phyloP scores from a whole-genome alignment of 805 yeast species.

The Candida awuae region DNA sequence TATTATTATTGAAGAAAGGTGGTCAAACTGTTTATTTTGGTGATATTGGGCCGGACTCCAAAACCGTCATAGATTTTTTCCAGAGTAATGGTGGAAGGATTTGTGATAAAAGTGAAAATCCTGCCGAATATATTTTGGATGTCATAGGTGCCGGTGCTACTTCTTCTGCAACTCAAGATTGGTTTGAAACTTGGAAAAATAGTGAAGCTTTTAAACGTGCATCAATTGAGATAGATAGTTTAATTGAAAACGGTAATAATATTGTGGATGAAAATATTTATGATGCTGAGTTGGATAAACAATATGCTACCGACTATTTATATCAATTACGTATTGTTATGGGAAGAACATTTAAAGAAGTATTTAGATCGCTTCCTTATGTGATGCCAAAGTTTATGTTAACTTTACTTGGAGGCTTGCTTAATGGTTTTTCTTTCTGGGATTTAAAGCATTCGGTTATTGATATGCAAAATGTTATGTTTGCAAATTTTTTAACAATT shows the following conservation, averaged over 20 bases:
- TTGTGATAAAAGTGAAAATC: conserved; percentile 55
- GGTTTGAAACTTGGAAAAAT: conserved; percentile 54
- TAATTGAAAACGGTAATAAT: conserved; percentile 18
- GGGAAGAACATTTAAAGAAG: conserved; percentile 32
- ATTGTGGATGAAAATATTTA: conserved; percentile 21
- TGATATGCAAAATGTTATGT: conserved; percentile 55
- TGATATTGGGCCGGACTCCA: conserved; percentile 41
- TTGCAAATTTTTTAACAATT: conserved; percentile 45
- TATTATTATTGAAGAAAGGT: conserved; percentile 41
- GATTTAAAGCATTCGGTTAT: conserved; percentile 42
- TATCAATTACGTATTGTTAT: conserved; percentile 31
- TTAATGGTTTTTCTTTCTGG: conserved; percentile 66
- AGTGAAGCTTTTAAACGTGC: conserved; percentile 23
- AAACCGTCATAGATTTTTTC: conserved; percentile 35
- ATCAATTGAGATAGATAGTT: conserved; percentile 24
- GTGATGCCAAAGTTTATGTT: conserved; percentile 41
- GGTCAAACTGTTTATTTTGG: conserved; percentile 48
- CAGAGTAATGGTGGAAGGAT: conserved; percentile 54
- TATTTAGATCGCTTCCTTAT: conserved; percentile 43
- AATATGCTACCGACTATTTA: conserved; percentile 40
- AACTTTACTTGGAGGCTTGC: conserved; percentile 34
- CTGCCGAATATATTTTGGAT: conserved; percentile 69
- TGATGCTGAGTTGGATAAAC: conserved; percentile 15
- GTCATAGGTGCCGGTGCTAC: conserved; percentile 82
- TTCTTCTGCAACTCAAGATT: conserved; percentile 49